phyloP scores from a whole-genome alignment of 2,329 filamentous ascomycete species.

The Achaetomium macrosporum region DNA sequence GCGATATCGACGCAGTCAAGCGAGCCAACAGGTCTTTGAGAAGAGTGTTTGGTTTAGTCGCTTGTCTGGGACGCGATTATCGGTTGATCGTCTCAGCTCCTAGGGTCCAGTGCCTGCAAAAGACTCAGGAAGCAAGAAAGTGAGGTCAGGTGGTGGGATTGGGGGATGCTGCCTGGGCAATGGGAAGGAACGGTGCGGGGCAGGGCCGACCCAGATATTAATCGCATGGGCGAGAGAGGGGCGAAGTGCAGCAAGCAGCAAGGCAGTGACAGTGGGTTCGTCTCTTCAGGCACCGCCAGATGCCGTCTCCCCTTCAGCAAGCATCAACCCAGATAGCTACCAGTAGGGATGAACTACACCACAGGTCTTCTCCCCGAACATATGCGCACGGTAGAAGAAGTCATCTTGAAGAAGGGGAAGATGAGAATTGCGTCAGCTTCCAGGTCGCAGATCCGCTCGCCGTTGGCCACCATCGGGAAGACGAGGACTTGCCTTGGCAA shows the following conservation, averaged over 20 bases:
- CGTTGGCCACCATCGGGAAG: not conserved
- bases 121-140: not conserved
- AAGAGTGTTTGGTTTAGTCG: not conserved
- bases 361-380: no score
- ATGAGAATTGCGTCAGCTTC: no score
- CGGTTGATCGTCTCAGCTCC: slow-evolving; percentile 3
- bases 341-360: no score
- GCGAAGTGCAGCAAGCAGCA: not conserved
- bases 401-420: no score
- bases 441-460: not conserved
- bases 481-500: not conserved
- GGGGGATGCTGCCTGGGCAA: not conserved
- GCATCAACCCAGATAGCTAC: no score
- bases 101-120: not conserved
- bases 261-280: not conserved
- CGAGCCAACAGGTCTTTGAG: not conserved
- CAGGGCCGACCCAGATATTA: not conserved
- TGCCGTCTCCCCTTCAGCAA: no score
- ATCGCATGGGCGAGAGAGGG: not conserved
- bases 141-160: slow-evolving; percentile 7
- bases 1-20: slow-evolving; percentile 5
- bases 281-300: no score
- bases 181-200: slow-evolving; percentile 7
- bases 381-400: no score
- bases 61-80: not conserved